Base-by-base conservation (phyloP, 2,329 filamentous ascomycete species). In the Triangularia verruculosa region DNA sequence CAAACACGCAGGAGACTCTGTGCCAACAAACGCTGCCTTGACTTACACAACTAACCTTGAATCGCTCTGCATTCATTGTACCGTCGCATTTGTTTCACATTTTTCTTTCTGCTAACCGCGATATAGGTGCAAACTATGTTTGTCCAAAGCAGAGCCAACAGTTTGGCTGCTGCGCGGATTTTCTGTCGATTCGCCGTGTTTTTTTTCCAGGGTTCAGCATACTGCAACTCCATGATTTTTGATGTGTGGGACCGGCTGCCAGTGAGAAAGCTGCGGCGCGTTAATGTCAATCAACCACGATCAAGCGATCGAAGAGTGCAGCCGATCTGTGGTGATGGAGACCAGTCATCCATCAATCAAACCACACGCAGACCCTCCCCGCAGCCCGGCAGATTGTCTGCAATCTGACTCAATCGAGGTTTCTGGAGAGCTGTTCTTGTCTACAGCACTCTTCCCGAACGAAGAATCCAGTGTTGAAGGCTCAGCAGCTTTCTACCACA, bases 241-340 rank as follows among this genome's bases (percentile, higher is more conserved):
- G 62, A 28, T 61, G 55, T 61, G 65, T 67, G 61, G 66, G 34
- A 39, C 66, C 53, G 59, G 54, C 30, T 54, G 55, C 39, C 25
- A 60, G 53, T 63, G 61, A 61, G 59, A 64, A 20, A 52, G 54
- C 60, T 61, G 51, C 59, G 62, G 34, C 59, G 64, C 56, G 61
- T 59, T 60, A 57, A 47, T 47, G 39, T 47, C 39, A 47, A 47
- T 56, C 34, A 62, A 59, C 53, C 22, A 52, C 56, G 62, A 57
- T 65, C 64, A 62, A 68, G 59, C 63, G 61, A 65, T 63, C 57
- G 63, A 56, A 57, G 39, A 8, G 39, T 47, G 39, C 39, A 47
- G n/a, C 39, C 39, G 39, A 22, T 47, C 39, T 12, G 17, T 47
- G 39, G 17, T 47, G 39, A 22, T 47, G 39, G 39, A 47, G 39